Conservation (phyloP, 75 land plant genomes). For the Ceratopteris richardii region DNA sequence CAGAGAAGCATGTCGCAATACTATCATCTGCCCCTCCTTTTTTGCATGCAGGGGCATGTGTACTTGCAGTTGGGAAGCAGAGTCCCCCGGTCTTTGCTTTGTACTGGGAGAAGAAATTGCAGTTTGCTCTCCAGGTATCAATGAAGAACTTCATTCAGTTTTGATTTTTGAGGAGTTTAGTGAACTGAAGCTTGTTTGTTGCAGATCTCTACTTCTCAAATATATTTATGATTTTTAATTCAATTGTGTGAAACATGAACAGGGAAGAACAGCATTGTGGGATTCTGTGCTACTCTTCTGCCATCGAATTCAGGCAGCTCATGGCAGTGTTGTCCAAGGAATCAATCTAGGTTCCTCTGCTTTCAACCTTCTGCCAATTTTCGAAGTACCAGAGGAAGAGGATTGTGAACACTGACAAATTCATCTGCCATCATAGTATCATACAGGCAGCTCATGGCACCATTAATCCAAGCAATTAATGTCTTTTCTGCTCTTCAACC, state of each 20-base stretch:
- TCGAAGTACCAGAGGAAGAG: slow-evolving; percentile 26
- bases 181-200: not conserved
- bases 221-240: too few species aligned
- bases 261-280: slow-evolving; percentile 97
- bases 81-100: slow-evolving; percentile 81
- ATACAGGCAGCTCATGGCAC: too few species aligned
- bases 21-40: slow-evolving; percentile 58
- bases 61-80: slow-evolving; percentile 75
- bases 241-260: slow-evolving; percentile 6
- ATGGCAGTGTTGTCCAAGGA: slow-evolving; percentile 73
- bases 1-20: slow-evolving; percentile 89
- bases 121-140: slow-evolving; percentile 93
- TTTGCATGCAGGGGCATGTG: slow-evolving; percentile 80
- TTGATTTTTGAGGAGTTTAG: not conserved
- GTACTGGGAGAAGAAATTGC: slow-evolving; percentile 88
- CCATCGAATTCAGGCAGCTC: slow-evolving; percentile 54
- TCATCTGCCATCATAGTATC: too few species aligned
- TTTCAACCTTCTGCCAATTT: slow-evolving; percentile 59
- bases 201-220: not conserved
- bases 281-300: slow-evolving; percentile 81
- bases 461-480: too few species aligned
- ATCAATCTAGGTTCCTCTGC: slow-evolving; percentile 85
- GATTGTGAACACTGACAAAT: not conserved
- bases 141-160: not conserved
- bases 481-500: too few species aligned